Percentiles rank a stretch among this genome's conserved stretches.
Evolutionary conservation across 306 rosid species (phyloP).

Genomic region (Herpetospermum pedunculosum): DNA sequence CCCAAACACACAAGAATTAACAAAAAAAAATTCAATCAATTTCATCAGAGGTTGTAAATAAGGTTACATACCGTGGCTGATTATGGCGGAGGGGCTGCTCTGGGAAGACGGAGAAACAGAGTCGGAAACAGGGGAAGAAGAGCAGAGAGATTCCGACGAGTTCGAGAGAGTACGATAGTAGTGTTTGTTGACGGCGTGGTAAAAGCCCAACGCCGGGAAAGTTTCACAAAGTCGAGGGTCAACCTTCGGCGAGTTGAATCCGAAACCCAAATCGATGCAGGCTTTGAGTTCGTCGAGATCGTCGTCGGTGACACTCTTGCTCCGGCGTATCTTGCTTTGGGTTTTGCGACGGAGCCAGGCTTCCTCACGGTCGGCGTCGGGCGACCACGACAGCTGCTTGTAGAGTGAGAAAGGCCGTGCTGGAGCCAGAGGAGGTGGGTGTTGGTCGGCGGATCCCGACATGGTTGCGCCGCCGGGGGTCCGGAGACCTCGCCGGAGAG

Average conservation of each 20-base stretch:
- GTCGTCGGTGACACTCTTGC: conserved; percentile 77
- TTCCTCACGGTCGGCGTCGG: conserved; percentile 67
- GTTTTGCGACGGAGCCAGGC: conserved; percentile 81
- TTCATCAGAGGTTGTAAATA: background rate
- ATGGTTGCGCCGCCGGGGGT: conserved; percentile 43
- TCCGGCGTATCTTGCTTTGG: conserved; percentile 49
- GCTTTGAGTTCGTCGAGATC: conserved; percentile 86
- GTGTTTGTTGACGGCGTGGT: conserved; percentile 59
- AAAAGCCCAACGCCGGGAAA: conserved; percentile 70
- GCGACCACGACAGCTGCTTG: conserved; percentile 92
- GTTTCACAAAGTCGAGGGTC: conserved; percentile 65
- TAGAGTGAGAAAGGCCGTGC: conserved; percentile 28
- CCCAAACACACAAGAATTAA: background rate
- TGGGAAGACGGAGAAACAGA: background rate
- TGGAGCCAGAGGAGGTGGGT: background rate
- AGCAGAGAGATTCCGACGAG: conserved; percentile 12
- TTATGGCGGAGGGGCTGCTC: conserved; percentile 28
- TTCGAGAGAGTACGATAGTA: conserved; percentile 33
- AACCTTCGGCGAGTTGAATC: conserved; percentile 56
- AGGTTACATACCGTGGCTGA: background rate
- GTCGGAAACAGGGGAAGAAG: conserved; percentile 36
- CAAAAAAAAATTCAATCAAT: background rate
- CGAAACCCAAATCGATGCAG: conserved; percentile 79
- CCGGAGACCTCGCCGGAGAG: conserved; percentile 60
- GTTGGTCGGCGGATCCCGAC: background rate